Evolutionary conservation across 1,139 yeast species (phyloP).

Genomic region (Suhomyces anneliseae): DNA sequence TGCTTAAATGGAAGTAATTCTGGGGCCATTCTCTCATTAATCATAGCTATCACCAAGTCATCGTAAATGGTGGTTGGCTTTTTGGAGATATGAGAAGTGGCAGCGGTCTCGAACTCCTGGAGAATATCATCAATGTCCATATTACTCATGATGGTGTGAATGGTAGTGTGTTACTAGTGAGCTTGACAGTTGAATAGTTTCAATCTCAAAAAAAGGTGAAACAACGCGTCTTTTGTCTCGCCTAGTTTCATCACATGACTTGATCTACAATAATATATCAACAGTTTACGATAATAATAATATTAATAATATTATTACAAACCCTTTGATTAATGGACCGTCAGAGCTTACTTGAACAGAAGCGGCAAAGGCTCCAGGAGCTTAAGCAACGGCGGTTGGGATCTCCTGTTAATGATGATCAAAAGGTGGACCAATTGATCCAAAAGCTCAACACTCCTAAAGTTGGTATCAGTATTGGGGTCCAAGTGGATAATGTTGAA

Average conservation of each 20-base stretch:
- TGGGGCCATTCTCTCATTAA: slow-evolving; percentile 82
- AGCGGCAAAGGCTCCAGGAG: slow-evolving; percentile 43
- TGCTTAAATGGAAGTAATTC: slow-evolving; percentile 74
- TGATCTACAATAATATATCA: neutral
- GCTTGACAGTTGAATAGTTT: neutral
- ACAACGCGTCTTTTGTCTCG: neutral
- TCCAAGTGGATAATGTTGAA: slow-evolving; percentile 24
- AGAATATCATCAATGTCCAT: slow-evolving; percentile 71
- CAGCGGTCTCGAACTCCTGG: slow-evolving; percentile 53
- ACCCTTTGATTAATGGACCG: slow-evolving; percentile 28
- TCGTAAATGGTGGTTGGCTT: slow-evolving; percentile 21
- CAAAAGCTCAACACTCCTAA: slow-evolving; percentile 16
- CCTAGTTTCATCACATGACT: neutral
- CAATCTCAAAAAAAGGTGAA: neutral
- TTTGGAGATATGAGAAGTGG: slow-evolving; percentile 8
- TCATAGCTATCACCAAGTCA: slow-evolving; percentile 66
- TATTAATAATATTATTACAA: neutral
- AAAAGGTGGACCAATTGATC: slow-evolving; percentile 22
- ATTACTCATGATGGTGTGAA: slow-evolving; percentile 4
- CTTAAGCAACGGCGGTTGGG: slow-evolving; percentile 34
- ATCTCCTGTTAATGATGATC: slow-evolving; percentile 13
- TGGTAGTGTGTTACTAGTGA: neutral
- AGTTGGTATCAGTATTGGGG: slow-evolving; percentile 24
- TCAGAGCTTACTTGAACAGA: slow-evolving; percentile 41
- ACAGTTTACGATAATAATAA: neutral